Base-by-base conservation (phyloP, 192 early-diverging fungal species). In the Kickxella alabastrina region DNA sequence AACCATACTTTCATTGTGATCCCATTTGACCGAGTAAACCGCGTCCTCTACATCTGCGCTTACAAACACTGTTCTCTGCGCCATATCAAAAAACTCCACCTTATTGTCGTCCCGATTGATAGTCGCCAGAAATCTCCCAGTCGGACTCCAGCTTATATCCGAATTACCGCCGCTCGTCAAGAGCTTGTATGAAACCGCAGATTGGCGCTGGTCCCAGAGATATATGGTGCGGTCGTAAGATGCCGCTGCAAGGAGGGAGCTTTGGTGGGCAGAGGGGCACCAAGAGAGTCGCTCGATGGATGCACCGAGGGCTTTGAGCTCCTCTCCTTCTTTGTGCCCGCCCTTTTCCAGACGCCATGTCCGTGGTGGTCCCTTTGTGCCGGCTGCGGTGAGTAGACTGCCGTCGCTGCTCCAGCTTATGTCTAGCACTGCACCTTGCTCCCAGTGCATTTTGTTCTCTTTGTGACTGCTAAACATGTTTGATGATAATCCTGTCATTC, bases 371-470 rank as follows among this genome's bases (percentile, higher is more conserved):
- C 65, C 71, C 24, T 58, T 67, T 13, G 64, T 31, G 0, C 63
- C 71, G 0, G 56, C 56, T 4, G 71, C 71, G 10, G 64, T 68
- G n/a, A 75, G 52, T 17, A 56, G 43, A 15, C 43, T 52, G 15
- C 71, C 71, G 29, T 75, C 72, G 56, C 72, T 68, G 57, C 72
- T 75, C 72, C 72, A 75, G 29, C 65, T 59, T 5, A 75, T 25
- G 45, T 68, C 65, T 28, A 52, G 57, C 27, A 75, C 57, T 3
- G 65, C 18, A 12, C 72, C 72, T 26, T 66, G 72, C 32, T 66
- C 63, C 60, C 72, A 66, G 41, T 68, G 59, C 43, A 75, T 55
- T 21, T 45, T 56, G 54, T 49, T 75, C 36, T 63, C 65, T 13
- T 60, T 60, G 64, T 64, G 57, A 13, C 41, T 31, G 4, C 36